Evolutionary conservation across 768 basidiomycete genomes (phyloP).

Genomic region (Mycena rosella): DNA sequence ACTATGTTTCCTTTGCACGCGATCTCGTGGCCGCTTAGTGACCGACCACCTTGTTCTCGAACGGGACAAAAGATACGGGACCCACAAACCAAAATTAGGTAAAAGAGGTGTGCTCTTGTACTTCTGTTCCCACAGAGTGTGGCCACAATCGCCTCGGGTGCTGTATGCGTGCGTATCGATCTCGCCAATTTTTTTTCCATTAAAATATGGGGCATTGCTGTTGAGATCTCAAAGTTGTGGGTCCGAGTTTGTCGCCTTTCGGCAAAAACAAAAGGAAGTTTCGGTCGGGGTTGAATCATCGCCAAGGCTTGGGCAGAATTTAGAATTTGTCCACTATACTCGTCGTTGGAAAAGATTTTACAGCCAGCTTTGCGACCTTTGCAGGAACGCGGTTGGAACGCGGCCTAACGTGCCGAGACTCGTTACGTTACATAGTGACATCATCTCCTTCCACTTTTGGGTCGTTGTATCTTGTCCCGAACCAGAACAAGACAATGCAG

Average conservation of each 20-base stretch:
- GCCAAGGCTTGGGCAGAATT: neutral
- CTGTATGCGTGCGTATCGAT: neutral
- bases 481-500: neutral
- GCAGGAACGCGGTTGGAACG: too few relatives aligned
- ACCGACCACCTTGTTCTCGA: slow-evolving; percentile 19
- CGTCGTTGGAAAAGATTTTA: too few relatives aligned
- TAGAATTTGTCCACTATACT: too few relatives aligned
- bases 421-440: neutral
- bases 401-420: too few relatives aligned
- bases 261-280: neutral
- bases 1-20: neutral
- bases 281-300: neutral
- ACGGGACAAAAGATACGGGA: slow-evolving; percentile 7
- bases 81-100: slow-evolving; percentile 15
- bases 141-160: slow-evolving; percentile 18
- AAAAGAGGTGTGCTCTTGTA: slow-evolving; percentile 14
- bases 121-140: slow-evolving; percentile 18
- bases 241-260: slow-evolving; percentile 15
- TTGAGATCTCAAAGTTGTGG: slow-evolving; percentile 23
- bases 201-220: neutral
- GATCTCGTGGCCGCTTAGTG: neutral
- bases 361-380: too few relatives aligned
- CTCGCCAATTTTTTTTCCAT: neutral
- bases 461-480: slow-evolving; percentile 13
- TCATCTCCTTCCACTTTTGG: too few relatives aligned